These are phyloP conservation scores for Bacidia gigantensis DNA, from an alignment of 495 filamentous ascomycete genomes.

Conservation along the genomic window DNA sequence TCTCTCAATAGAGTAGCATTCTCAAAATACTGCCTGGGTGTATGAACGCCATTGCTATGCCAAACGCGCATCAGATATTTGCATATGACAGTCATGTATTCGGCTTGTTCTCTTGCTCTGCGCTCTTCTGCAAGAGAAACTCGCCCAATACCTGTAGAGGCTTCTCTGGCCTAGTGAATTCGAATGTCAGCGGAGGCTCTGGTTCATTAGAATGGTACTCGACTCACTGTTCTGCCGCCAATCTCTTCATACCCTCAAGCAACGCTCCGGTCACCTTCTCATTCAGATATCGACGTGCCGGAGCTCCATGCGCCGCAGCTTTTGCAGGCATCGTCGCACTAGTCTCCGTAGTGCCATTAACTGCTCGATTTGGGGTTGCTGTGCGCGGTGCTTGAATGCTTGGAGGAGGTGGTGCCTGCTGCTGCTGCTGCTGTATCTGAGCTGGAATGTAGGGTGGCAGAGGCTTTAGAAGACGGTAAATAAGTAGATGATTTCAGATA, in stretches of 20 bases:
- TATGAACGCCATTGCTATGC: constrained; percentile 11
- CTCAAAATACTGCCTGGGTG: background rate
- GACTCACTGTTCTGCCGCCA: constrained; percentile 72
- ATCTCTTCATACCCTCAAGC: constrained; percentile 81
- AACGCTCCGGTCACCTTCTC: constrained; percentile 70
- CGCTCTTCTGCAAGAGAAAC: constrained; percentile 69
- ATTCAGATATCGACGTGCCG: constrained; percentile 80
- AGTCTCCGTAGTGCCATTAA: constrained; percentile 28
- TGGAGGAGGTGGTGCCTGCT: constrained; percentile 24
- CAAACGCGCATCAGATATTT: background rate
- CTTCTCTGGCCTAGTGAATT: constrained; percentile 47
- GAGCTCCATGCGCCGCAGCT: constrained; percentile 55
- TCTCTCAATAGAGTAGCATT: background rate
- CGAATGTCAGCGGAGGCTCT: background rate
- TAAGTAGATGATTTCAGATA: no score
- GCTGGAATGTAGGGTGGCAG: constrained; percentile 7
- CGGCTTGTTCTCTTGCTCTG: constrained; percentile 44
- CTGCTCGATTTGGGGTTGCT: constrained; percentile 33
- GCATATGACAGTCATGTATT: background rate
- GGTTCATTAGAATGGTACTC: background rate
- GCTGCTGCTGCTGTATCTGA: background rate
- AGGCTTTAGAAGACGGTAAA: constrained; percentile 18
- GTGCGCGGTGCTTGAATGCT: constrained; percentile 29
- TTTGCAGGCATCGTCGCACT: constrained; percentile 22
- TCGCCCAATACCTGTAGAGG: constrained; percentile 77